Evolutionary conservation across 306 rosid genomes (phyloP), one percentile per base, ranked within the genome.

Genomic region (Vachellia collinsii): DNA sequence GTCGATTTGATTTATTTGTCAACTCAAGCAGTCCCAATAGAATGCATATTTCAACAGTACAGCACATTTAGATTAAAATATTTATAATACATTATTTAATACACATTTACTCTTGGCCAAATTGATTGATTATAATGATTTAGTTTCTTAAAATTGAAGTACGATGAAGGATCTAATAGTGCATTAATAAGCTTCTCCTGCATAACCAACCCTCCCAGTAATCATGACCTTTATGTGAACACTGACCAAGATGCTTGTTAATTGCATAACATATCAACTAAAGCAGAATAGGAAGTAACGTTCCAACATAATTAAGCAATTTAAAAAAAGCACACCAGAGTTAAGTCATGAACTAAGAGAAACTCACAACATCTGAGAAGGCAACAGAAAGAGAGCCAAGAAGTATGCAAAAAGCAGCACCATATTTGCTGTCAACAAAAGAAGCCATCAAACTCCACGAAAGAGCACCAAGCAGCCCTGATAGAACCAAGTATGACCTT

Each of bases 311-410:
- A 50, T 38, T 70, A 67, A 58, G 17, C 11, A 62, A 39, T 58
- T 38, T 12, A 37, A 11, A 69, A 75, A 39, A 66, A 69, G 23
- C 14, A 68, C 17, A 29, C 66, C 39, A 77, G 63, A 69, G 54
- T 75, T 23, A 70, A 22, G n/a, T 44, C 74, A 70, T 43, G 25
- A 71, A 62, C 36, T 19, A 50, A 42, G 36, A 87, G 73, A 72
- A 69, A 85, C 99, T 93, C 92, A 95, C 99, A 79, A 95, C 98
- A 87, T 95, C 99, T 6, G 99, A 95, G 90, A 95, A 95, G 80
- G 99, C 99, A 80, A 95, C 99, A 54, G 98, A 95, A 71, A 95
- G 92, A 77, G 99, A 95, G 61, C 99, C 98, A 10, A 95, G 91
- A 84, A 95, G 93, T 78, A 93, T 95, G 89, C 93, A 93, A 86